Evolutionary conservation across 2,329 filamentous ascomycete genomes (phyloP), one percentile per base, ranked within the genome.

Genomic region (Pseudogymnoascus sp.): DNA sequence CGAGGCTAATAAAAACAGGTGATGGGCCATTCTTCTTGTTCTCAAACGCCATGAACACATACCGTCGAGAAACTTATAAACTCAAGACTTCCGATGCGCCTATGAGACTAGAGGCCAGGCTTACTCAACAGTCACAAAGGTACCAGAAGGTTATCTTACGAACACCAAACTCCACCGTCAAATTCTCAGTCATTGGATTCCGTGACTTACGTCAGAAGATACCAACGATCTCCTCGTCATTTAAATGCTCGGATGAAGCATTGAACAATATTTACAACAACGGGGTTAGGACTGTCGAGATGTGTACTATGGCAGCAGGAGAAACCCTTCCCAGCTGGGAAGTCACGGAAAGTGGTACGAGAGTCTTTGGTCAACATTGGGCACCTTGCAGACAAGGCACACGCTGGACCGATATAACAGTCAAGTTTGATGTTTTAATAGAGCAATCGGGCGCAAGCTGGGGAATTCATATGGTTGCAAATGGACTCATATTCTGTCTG

Each of bases 1-100:
- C 15, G 9, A 44, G 19, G 19, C 66, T 47, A 40, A 47, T 23
- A 36, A 28, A 15, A 35, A n/a, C 42, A 70, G 68, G 68, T 21
- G 68, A 70, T 53, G 68, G 68, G 10, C 67, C 68, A 21, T 69
- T 68, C 42, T 69, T 70, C 35, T 36, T 69, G 6, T 67, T 70
- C 17, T 69, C 67, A n/a, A 69, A 69, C 63, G 68, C 68, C 11
- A 70, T 68, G 68, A 68, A 69, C 35, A 68, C 67, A 31, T 69
- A 69, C 40, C 61, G 68, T 64, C 57, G 65, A 13, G 61, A 65
- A 31, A 62, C 60, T 17, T 60, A 67, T 8, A 61, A 19, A n/a
- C 62, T 68, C 10, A 23, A 60, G 4, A 64, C 64, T 13, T 67
- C 67, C 9, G 44, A 61, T 9, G 65, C n/a, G 5, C 44, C 47